phyloP scores from a whole-genome alignment of 2,329 filamentous ascomycete genomes.

The Blastomyces silverae region DNA sequence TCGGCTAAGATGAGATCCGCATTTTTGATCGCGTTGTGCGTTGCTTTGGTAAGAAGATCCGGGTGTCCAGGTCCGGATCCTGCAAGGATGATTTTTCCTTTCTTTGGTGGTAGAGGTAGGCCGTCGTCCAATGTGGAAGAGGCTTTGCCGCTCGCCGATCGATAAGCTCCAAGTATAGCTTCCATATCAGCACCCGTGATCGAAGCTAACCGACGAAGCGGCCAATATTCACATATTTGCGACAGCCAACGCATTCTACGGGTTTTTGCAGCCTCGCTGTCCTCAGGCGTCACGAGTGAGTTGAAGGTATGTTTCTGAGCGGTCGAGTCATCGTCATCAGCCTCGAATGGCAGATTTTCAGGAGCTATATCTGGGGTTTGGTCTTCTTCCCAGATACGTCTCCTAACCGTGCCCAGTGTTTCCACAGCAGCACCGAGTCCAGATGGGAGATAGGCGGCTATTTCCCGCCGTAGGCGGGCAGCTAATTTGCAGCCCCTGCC shows the following conservation, averaged over 20 bases:
- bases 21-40: conserved; percentile 43
- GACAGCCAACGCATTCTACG: conserved; percentile 86
- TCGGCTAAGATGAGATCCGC: conserved; percentile 48
- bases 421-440: conserved; percentile 71
- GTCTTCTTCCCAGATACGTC: conserved; percentile 68
- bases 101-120: conserved; percentile 26
- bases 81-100: conserved; percentile 74
- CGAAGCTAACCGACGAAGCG: conserved; percentile 69
- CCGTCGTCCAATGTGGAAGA: conserved; percentile 15
- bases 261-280: conserved; percentile 65
- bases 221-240: conserved; percentile 99
- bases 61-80: conserved; percentile 91
- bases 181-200: conserved; percentile 77
- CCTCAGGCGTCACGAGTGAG: conserved; percentile 62
- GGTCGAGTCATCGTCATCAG: conserved; percentile 44
- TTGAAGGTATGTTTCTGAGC: conserved; percentile 77
- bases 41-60: conserved; percentile 70
- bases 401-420: conserved; percentile 65
- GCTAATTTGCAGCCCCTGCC: conserved; percentile 91
- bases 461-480: conserved; percentile 78
- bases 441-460: conserved; percentile 69
- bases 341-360: conserved; percentile 37
- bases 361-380: conserved; percentile 45
- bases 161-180: conserved; percentile 65
- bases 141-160: conserved; percentile 24